Evolutionary conservation across 768 basidiomycete genomes (phyloP).

Genomic region (Auricularia heimuer): DNA sequence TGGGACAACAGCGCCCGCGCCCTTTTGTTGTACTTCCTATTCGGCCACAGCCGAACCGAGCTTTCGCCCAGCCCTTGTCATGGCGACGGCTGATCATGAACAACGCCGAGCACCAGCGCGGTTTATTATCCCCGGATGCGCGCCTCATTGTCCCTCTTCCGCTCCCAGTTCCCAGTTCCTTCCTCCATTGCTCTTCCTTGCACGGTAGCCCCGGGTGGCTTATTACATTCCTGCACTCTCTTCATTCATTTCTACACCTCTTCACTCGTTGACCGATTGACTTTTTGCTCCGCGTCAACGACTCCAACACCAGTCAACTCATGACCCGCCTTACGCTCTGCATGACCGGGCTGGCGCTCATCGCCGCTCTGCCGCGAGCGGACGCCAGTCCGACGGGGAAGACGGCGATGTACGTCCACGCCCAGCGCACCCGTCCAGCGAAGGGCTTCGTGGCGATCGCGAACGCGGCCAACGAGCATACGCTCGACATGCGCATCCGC

Average conservation of each 20-base stretch:
- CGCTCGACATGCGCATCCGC: background rate
- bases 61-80: too few relatives aligned
- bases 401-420: background rate
- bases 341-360: background rate
- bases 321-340: background rate
- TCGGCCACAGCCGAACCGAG: too few relatives aligned
- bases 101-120: too few relatives aligned
- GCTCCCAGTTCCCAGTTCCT: too few relatives aligned
- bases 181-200: too few relatives aligned
- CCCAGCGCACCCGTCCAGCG: background rate
- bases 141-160: too few relatives aligned
- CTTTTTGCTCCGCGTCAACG: background rate
- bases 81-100: too few relatives aligned
- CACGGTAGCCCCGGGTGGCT: too few relatives aligned
- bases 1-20: too few relatives aligned
- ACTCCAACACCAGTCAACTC: background rate
- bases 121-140: too few relatives aligned
- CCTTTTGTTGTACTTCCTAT: too few relatives aligned
- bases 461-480: background rate
- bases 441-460: background rate
- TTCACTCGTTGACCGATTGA: slow-evolving; percentile 1
- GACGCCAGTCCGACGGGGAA: background rate
- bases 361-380: background rate
- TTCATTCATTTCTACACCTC: background rate
- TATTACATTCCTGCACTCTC: background rate